Evolutionary conservation across 192 early-diverging fungal species (phyloP).

Genomic region (Coemansia sp.): DNA sequence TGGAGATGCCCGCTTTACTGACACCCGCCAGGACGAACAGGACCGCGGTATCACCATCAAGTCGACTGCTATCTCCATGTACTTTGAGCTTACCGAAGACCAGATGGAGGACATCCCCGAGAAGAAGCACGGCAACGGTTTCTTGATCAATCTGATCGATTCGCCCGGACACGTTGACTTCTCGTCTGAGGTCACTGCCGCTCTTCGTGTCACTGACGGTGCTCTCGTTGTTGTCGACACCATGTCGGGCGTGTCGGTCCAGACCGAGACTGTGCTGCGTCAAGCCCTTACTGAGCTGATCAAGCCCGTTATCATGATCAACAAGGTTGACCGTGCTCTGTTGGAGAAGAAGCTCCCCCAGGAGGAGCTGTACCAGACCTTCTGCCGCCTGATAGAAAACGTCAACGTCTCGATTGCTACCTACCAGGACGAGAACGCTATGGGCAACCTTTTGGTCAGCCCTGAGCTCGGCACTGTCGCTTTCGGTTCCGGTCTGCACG

Average conservation of each 20-base stretch:
- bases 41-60: slow-evolving; percentile 99
- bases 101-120: slow-evolving; percentile 84
- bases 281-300: slow-evolving; percentile 96
- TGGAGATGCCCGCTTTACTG: slow-evolving; percentile 95
- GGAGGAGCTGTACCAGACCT: slow-evolving; percentile 94
- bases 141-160: slow-evolving; percentile 99
- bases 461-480: slow-evolving; percentile 95
- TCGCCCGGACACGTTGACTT: slow-evolving; percentile 98
- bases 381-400: slow-evolving; percentile 92
- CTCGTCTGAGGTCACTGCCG: slow-evolving; percentile 97
- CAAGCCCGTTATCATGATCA: slow-evolving; percentile 96
- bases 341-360: slow-evolving; percentile 91
- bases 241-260: slow-evolving; percentile 96
- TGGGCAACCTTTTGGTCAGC: slow-evolving; percentile 88
- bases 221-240: slow-evolving; percentile 96
- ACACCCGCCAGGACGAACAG: slow-evolving; percentile 96
- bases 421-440: slow-evolving; percentile 74
- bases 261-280: slow-evolving; percentile 97
- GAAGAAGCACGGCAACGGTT: slow-evolving; percentile 81
- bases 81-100: slow-evolving; percentile 84
- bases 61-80: slow-evolving; percentile 97
- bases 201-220: slow-evolving; percentile 98
- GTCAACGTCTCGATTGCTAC: slow-evolving; percentile 97
- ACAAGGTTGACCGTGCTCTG: slow-evolving; percentile 99
- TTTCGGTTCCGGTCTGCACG: slow-evolving; percentile 98